Evolutionary conservation across 2,329 filamentous ascomycete species (phyloP).

Genomic region (Dactylellina sp.): DNA sequence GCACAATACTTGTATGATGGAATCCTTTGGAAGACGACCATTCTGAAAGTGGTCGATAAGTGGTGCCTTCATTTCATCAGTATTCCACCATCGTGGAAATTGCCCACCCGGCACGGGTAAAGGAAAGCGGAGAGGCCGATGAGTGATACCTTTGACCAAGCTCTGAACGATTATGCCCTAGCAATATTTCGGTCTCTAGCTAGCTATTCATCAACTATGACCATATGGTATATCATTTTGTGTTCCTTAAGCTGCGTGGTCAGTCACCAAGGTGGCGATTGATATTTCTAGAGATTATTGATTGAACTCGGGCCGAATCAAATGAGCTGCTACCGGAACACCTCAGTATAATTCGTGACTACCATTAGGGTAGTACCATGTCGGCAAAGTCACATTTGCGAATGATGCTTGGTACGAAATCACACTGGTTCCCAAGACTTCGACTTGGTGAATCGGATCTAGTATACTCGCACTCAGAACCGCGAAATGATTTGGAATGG

Average conservation of each 20-base stretch:
- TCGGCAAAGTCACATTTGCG: conserved; percentile 79
- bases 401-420: conserved; percentile 78
- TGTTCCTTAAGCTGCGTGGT: no score
- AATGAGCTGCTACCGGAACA: conserved; percentile 75
- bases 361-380: conserved; percentile 77
- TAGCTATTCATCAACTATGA: conserved; percentile 27
- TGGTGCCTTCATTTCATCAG: conserved; percentile 40
- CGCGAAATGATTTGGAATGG: neutral
- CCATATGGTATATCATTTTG: conserved; percentile 16
- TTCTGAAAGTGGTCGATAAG: conserved; percentile 3
- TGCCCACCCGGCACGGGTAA: conserved; percentile 8
- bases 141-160: conserved; percentile 41
- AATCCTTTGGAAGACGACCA: conserved; percentile 40
- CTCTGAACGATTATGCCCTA: conserved; percentile 24
- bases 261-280: no score
- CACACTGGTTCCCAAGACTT: conserved; percentile 35
- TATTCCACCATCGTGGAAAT: conserved; percentile 33
- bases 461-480: conserved; percentile 40
- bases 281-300: conserved; percentile 70
- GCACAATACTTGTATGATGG: conserved; percentile 42
- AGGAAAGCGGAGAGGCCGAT: conserved; percentile 23
- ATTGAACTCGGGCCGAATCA: conserved; percentile 81
- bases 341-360: conserved; percentile 76
- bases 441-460: conserved; percentile 34
- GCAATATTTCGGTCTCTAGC: conserved; percentile 14